Conservation (phyloP, 768 basidiomycete species). For the Phylloporus rhodoxanthus region DNA sequence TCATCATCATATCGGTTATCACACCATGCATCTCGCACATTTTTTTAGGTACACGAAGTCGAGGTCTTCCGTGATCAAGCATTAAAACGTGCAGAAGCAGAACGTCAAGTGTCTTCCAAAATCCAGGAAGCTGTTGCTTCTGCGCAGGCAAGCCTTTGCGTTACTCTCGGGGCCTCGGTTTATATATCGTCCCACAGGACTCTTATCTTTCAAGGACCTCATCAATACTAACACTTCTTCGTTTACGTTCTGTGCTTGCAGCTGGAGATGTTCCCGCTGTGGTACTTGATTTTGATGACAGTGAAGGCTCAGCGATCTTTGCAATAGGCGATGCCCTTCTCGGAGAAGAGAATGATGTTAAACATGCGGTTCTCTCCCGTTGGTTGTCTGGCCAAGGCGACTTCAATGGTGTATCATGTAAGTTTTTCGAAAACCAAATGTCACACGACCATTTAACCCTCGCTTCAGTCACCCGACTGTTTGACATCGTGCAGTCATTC, state of each 20-base stretch:
- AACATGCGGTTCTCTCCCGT: slow-evolving; percentile 46
- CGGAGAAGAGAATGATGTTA: slow-evolving; percentile 47
- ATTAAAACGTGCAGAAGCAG: slow-evolving; percentile 49
- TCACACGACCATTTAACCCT: slow-evolving; percentile 6
- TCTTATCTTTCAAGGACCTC: slow-evolving; percentile 39
- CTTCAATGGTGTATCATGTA: slow-evolving; percentile 60
- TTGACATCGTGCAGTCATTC: slow-evolving; percentile 50
- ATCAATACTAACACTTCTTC: slow-evolving; percentile 54
- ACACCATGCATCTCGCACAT: neutral
- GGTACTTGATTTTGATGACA: slow-evolving; percentile 39
- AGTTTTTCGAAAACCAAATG: slow-evolving; percentile 15
- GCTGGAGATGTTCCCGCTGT: slow-evolving; percentile 40
- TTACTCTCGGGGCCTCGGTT: neutral
- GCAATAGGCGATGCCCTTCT: slow-evolving; percentile 50
- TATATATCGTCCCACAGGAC: slow-evolving; percentile 33
- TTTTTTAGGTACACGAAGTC: slow-evolving; percentile 52
- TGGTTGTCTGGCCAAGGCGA: slow-evolving; percentile 56
- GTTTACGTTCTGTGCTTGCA: slow-evolving; percentile 47
- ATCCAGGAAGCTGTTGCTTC: slow-evolving; percentile 50
- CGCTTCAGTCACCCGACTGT: slow-evolving; percentile 52
- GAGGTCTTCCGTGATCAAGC: slow-evolving; percentile 55
- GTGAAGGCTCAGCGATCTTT: slow-evolving; percentile 52
- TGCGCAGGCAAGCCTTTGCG: slow-evolving; percentile 44
- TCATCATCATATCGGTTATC: slow-evolving; percentile 15
- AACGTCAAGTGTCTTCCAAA: slow-evolving; percentile 50